These are phyloP conservation scores for Jaminaea rosea DNA, from an alignment of 1,284 basidiomycete species.

Conservation along the genomic window DNA sequence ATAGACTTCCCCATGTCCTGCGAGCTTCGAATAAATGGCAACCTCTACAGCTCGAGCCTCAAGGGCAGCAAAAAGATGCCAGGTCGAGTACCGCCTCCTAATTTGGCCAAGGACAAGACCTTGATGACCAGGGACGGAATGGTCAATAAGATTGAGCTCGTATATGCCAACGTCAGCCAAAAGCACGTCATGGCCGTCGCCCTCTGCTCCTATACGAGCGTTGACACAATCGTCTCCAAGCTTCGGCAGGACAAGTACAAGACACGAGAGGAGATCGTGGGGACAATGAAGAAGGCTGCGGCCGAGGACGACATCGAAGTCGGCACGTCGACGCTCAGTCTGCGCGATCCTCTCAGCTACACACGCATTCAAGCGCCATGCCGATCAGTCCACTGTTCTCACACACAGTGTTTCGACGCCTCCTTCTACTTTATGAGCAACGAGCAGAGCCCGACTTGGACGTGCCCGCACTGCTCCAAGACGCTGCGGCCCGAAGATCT, in stretches of 20 bases:
- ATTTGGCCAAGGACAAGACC: conserved; percentile 35
- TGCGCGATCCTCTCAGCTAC: conserved; percentile 62
- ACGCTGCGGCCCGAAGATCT: conserved; percentile 69
- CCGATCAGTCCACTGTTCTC: conserved; percentile 73
- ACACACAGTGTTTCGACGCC: conserved; percentile 93
- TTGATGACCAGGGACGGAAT: conserved; percentile 10
- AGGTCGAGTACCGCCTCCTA: conserved; percentile 36
- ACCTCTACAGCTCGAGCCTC: conserved; percentile 23
- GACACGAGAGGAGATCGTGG: conserved; percentile 28
- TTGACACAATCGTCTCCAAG: conserved; percentile 24
- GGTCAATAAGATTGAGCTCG: conserved; percentile 32
- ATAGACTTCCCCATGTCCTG: conserved; percentile 39
- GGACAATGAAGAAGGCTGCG: conserved; percentile 25
- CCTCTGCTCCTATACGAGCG: conserved; percentile 25
- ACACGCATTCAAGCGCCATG: conserved; percentile 75
- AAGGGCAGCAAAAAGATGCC: conserved; percentile 38
- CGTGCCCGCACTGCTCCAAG: conserved; percentile 89
- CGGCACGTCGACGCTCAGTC: conserved; percentile 34
- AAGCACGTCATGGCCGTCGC: conserved; percentile 25
- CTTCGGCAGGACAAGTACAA: conserved; percentile 18
- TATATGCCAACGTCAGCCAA: conserved; percentile 24
- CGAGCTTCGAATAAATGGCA: conserved; percentile 34
- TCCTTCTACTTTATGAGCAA: conserved; percentile 88
- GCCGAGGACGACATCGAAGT: conserved; percentile 42
- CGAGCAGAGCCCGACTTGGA: conserved; percentile 91